Evolutionary conservation across 805 yeast genomes (phyloP), one percentile per base, ranked within the genome.

Genomic region (Metschnikowia aberdeeniae): DNA sequence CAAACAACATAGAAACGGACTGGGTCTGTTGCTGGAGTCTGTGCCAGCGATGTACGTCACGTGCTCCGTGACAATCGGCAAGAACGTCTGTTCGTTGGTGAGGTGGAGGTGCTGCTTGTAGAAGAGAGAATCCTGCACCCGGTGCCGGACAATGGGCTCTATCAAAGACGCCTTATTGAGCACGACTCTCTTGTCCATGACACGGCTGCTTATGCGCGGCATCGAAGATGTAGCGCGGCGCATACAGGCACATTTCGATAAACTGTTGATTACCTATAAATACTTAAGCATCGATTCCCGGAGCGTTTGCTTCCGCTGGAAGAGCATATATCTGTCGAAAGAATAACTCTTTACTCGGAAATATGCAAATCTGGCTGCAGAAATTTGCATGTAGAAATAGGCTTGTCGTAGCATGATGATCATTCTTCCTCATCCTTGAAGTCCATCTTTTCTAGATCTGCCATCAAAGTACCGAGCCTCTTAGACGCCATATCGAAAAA

Each of bases 1-100:
- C 29, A 89, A 62, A 36, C 95, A 72, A 57, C 95, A 82, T n/a
- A 87, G 59, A 54, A 88, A 89, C 11, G 82, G 83, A 13, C 85
- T 70, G 0, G 95, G 93, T 49, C 79, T 64, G 28, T 80, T 80
- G 19, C 66, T 68, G 12, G 72, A 66, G 41, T 76, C 77, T n/a
- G 76, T 65, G 0, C 86, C 83, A 0, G 88, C 92, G 4, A 87
- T 62, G 40, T 70, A 69, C 8, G 72, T 50, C 20, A 71, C 70
- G 9, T 68, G 64, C 11, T 57, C 49, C 9, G 57, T 60, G 4
- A 69, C 57, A 12, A 68, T 60, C 5, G 68, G 68, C 10, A 71
- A 50, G 12, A 71, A 54, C 11, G 73, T 63, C 38, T 64, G 68
- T 45, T 71, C 76, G 43, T 71, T 71, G 43, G 75, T 66, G 22